Percentiles rank a stretch among this genome's conserved stretches.
These are phyloP conservation scores for Aspergillus sclerotioniger DNA, from an alignment of 495 filamentous ascomycete genomes.

Conservation along the genomic window DNA sequence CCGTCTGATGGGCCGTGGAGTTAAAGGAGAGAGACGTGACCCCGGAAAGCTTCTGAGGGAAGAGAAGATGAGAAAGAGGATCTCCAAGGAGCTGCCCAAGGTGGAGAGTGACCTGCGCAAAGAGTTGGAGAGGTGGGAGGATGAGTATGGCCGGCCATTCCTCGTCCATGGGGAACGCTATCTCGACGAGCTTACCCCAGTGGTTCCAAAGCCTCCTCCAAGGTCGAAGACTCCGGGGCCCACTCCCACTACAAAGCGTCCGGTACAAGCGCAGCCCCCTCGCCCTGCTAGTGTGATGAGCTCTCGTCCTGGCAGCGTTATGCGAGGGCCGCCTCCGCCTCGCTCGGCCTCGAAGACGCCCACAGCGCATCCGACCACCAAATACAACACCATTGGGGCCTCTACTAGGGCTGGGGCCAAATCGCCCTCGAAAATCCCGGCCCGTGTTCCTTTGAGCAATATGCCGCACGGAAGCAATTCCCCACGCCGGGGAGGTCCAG, in stretches of 20 bases:
- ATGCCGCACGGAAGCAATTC: constrained; percentile 81
- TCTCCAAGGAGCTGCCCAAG: constrained; percentile 92
- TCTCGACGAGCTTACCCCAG: constrained; percentile 68
- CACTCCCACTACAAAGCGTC: constrained; percentile 26
- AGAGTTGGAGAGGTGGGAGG: constrained; percentile 82
- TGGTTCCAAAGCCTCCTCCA: constrained; percentile 59
- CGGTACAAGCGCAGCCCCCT: constrained; percentile 29
- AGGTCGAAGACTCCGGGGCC: constrained; percentile 76
- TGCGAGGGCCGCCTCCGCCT: constrained; percentile 46
- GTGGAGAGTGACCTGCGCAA: constrained; percentile 79
- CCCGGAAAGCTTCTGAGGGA: constrained; percentile 92
- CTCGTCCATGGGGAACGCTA: constrained; percentile 89
- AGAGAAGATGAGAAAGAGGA: constrained; percentile 97
- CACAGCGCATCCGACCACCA: constrained; percentile 44
- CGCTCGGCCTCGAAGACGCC: constrained; percentile 70
- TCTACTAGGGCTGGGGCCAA: constrained; percentile 39
- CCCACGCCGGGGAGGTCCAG: constrained; percentile 59
- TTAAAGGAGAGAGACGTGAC: constrained; percentile 87
- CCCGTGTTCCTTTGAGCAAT: constrained; percentile 74
- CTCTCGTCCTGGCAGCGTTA: constrained; percentile 34
- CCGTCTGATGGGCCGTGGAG: constrained; percentile 80
- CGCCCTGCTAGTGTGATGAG: constrained; percentile 35
- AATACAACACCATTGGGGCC: constrained; percentile 56
- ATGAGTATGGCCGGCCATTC: constrained; percentile 91
- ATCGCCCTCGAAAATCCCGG: constrained; percentile 78